Percentiles rank a stretch among this genome's conserved stretches.
These are phyloP conservation scores for Hygrophorus russula DNA, from an alignment of 768 basidiomycete genomes.

Conservation along the genomic window DNA sequence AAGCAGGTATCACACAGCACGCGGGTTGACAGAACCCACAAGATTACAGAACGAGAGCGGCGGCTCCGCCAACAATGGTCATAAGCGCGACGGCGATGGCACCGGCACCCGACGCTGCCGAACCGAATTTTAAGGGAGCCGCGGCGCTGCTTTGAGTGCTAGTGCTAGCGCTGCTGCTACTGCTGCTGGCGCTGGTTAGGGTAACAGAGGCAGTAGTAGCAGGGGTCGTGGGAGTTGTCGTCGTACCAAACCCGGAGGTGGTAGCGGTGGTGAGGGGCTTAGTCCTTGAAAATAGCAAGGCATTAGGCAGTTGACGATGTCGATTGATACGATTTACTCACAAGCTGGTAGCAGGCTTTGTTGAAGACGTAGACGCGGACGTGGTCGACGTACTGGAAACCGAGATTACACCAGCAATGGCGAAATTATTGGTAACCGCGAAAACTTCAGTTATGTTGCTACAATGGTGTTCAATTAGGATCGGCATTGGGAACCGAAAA, in stretches of 20 bases:
- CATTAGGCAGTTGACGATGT: neutral
- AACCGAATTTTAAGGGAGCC: conserved; percentile 20
- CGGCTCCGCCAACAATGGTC: conserved; percentile 35
- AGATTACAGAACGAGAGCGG: conserved; percentile 31
- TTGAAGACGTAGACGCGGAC: conserved; percentile 5
- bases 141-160: conserved; percentile 18
- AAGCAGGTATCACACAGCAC: no score
- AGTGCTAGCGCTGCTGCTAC: conserved; percentile 10
- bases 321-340: neutral
- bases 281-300: neutral
- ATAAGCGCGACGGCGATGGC: conserved; percentile 25
- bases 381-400: conserved; percentile 8
- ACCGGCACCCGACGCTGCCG: conserved; percentile 18
- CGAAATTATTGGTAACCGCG: conserved; percentile 27
- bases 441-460: conserved; percentile 36
- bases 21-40: no score
- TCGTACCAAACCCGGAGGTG: conserved; percentile 8
- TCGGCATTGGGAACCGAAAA: neutral
- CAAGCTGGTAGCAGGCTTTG: neutral
- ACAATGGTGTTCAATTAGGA: neutral
- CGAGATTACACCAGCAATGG: conserved; percentile 19
- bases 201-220: conserved; percentile 9
- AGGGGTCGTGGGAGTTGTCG: conserved; percentile 9
- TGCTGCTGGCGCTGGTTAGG: conserved; percentile 2
- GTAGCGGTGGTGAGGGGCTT: neutral